These are phyloP conservation scores for Lactarius sp. DNA, from an alignment of 768 basidiomycete genomes.

Conservation along the genomic window DNA sequence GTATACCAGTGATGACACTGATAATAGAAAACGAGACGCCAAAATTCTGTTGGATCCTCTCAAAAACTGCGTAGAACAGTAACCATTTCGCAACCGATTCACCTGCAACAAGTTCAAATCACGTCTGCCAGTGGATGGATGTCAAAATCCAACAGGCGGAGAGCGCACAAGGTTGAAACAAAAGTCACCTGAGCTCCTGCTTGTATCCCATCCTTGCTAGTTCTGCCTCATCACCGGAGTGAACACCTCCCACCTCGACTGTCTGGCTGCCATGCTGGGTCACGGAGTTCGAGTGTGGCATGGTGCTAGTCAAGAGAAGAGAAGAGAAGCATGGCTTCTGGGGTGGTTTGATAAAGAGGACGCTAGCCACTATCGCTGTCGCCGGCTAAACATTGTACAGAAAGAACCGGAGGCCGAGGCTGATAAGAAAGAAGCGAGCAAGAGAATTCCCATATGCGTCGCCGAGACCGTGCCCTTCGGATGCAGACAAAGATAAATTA, in stretches of 20 bases:
- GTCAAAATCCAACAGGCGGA: neutral
- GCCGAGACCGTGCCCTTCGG: too few species aligned
- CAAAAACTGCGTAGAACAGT: neutral
- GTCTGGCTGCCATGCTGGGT: neutral
- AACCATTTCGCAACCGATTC: conserved; percentile 22
- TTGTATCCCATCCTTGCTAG: conserved; percentile 69
- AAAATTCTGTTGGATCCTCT: conserved; percentile 48
- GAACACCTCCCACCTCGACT: neutral
- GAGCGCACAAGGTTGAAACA: conserved; percentile 1
- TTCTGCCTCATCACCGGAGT: conserved; percentile 50
- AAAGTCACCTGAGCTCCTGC: conserved; percentile 56
- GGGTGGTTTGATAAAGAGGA: neutral
- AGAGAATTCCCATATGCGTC: neutral
- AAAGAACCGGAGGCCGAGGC: neutral
- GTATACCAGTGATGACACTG: conserved; percentile 66
- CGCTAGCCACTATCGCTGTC: neutral
- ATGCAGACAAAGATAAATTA: neutral
- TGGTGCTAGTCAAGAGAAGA: neutral
- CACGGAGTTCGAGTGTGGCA: neutral
- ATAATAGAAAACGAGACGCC: conserved; percentile 76
- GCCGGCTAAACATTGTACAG: neutral
- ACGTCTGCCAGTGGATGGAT: conserved; percentile 37
- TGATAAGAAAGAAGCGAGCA: neutral
- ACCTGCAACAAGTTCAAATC: conserved; percentile 61
- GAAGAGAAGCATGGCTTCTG: neutral